Conservation (phyloP, 805 yeast genomes). For the Metahyphopichia silvanorum region DNA sequence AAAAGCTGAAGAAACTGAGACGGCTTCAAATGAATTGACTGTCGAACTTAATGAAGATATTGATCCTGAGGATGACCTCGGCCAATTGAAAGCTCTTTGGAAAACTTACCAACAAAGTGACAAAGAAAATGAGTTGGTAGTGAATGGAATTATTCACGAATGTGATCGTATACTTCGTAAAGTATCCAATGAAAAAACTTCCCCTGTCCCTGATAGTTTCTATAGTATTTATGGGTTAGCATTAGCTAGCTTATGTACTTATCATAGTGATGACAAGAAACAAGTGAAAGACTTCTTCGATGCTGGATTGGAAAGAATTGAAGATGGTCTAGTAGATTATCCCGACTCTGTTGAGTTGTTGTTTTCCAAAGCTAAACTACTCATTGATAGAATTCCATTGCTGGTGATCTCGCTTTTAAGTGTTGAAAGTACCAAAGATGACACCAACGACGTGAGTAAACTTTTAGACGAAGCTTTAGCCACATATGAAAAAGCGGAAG, state of each 20-base stretch:
- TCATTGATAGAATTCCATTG: slow-evolving; percentile 57
- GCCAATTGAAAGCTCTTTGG: slow-evolving; percentile 74
- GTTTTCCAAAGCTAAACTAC: slow-evolving; percentile 54
- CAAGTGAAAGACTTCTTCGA: slow-evolving; percentile 55
- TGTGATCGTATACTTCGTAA: slow-evolving; percentile 75
- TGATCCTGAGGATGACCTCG: slow-evolving; percentile 76
- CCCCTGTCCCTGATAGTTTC: slow-evolving; percentile 45
- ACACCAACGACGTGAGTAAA: slow-evolving; percentile 29
- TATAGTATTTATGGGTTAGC: slow-evolving; percentile 75
- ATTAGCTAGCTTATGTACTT: slow-evolving; percentile 59
- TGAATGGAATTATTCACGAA: slow-evolving; percentile 89
- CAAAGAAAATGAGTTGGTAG: slow-evolving; percentile 58
- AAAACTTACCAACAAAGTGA: slow-evolving; percentile 53
- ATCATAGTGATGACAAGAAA: slow-evolving; percentile 36
- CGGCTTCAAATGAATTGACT: slow-evolving; percentile 26
- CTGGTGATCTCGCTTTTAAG: slow-evolving; percentile 52
- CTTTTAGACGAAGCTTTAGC: slow-evolving; percentile 46
- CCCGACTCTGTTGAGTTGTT: slow-evolving; percentile 45
- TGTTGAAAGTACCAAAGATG: slow-evolving; percentile 23
- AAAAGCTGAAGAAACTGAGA: slow-evolving; percentile 13
- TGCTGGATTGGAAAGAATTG: slow-evolving; percentile 70
- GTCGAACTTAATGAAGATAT: slow-evolving; percentile 69
- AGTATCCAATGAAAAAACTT: slow-evolving; percentile 11
- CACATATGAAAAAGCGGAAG: slow-evolving; percentile 44
- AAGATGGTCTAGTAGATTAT: slow-evolving; percentile 51